phyloP scores from a whole-genome alignment of 805 yeast genomes.

The Schizosaccharomyces osmophilus region DNA sequence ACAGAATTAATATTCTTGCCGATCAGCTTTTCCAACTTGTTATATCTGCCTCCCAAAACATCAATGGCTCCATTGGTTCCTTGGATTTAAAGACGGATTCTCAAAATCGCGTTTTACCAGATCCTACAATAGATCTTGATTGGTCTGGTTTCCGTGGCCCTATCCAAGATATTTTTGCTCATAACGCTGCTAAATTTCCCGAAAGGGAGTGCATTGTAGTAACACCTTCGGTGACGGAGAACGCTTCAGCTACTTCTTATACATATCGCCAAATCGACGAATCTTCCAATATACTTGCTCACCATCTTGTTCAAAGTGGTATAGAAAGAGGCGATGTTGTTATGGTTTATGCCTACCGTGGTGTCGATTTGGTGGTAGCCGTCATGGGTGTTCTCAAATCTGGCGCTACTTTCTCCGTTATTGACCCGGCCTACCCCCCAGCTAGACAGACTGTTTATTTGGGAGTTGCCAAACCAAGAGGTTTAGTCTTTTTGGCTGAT shows the following conservation, averaged over 20 bases:
- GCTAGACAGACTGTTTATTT: conserved; percentile 86
- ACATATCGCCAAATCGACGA: conserved; percentile 71
- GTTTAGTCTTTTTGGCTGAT: conserved; percentile 66
- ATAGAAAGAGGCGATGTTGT: conserved; percentile 81
- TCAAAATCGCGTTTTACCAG: conserved; percentile 44
- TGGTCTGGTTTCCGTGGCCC: conserved; percentile 87
- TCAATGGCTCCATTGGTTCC: conserved; percentile 25
- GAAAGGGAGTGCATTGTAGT: conserved; percentile 80
- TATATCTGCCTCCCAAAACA: conserved; percentile 5
- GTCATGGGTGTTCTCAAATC: conserved; percentile 96
- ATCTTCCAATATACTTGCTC: conserved; percentile 82
- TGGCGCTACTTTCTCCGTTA: conserved; percentile 94
- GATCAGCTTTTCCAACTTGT: conserved; percentile 46
- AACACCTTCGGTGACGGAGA: conserved; percentile 48
- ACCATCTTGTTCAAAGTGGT: conserved; percentile 59
- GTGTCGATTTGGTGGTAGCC: conserved; percentile 88
- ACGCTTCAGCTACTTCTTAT: conserved; percentile 19
- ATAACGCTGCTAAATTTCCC: conserved; percentile 64
- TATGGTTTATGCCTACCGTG: conserved; percentile 92
- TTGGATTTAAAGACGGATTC: conserved; percentile 44
- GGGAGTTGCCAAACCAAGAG: conserved; percentile 80
- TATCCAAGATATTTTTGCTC: conserved; percentile 82
- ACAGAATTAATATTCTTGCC: conserved; percentile 41
- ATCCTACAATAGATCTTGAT: conserved; percentile 66
- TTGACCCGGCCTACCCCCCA: conserved; percentile 97